A percentile compares a stretch with the other conserved stretches of the same genome.
Evolutionary conservation across 495 filamentous ascomycete genomes (phyloP).

Genomic region (Copromyces sp.): DNA sequence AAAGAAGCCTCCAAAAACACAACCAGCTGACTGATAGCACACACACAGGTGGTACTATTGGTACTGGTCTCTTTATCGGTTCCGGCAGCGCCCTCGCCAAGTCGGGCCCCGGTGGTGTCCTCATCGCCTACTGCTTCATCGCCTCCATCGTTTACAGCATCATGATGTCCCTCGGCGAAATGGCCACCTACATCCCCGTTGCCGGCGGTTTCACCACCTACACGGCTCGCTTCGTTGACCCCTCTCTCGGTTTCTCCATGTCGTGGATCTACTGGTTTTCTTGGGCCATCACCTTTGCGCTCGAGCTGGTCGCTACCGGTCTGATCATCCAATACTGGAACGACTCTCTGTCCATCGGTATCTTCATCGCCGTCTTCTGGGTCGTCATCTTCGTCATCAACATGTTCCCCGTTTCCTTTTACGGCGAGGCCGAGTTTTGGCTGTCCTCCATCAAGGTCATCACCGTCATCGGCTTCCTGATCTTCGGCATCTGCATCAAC

Average conservation of each 20-base stretch:
- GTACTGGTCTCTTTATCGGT: constrained; percentile 67
- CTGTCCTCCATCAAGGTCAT: constrained; percentile 68
- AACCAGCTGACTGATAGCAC: background rate
- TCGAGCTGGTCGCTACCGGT: constrained; percentile 66
- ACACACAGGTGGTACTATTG: constrained; percentile 55
- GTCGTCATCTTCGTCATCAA: constrained; percentile 56
- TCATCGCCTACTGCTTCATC: constrained; percentile 63
- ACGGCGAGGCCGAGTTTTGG: constrained; percentile 66
- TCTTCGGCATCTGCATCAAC: constrained; percentile 56
- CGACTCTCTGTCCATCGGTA: constrained; percentile 41
- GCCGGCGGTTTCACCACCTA: constrained; percentile 69
- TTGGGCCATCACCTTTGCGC: constrained; percentile 54
- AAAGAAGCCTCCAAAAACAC: background rate
- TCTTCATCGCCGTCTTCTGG: constrained; percentile 71
- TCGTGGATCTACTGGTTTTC: constrained; percentile 55
- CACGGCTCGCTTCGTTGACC: constrained; percentile 61
- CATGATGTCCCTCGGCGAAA: constrained; percentile 52
- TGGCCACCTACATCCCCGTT: constrained; percentile 65
- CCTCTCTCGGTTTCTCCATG: constrained; percentile 66
- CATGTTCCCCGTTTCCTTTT: constrained; percentile 55
- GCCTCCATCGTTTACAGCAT: constrained; percentile 53
- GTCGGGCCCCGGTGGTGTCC: constrained; percentile 54
- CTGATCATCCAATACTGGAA: constrained; percentile 72
- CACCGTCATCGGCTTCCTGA: constrained; percentile 59
- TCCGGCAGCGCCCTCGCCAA: constrained; percentile 52